phyloP scores from a whole-genome alignment of 2,329 filamentous ascomycete species.

The Rutstroemia sp. region DNA sequence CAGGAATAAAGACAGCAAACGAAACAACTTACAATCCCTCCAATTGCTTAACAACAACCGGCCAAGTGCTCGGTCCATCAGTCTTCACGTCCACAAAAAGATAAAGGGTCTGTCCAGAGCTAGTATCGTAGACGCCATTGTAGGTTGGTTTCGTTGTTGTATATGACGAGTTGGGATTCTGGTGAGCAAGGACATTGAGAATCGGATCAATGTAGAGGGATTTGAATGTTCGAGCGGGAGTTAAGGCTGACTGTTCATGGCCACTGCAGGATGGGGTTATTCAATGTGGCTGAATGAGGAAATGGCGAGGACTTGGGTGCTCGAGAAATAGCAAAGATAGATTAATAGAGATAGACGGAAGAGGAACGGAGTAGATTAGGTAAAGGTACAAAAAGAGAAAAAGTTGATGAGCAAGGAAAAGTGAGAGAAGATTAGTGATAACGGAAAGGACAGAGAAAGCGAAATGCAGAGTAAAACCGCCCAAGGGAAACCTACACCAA shows the following conservation, averaged over 20 bases:
- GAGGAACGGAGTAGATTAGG: background rate
- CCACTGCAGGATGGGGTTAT: constrained; percentile 13
- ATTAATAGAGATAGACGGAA: background rate
- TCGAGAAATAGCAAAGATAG: background rate
- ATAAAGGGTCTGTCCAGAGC: constrained; percentile 49
- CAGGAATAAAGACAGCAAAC: background rate
- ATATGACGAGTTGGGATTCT: constrained; percentile 36
- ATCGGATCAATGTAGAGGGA: constrained; percentile 26
- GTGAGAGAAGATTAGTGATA: too few relatives aligned
- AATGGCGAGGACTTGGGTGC: background rate
- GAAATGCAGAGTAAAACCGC: too few relatives aligned
- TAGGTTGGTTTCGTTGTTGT: constrained; percentile 36
- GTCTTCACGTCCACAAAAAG: constrained; percentile 60
- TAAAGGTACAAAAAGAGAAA: too few relatives aligned
- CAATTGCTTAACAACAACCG: constrained; percentile 47
- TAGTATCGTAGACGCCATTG: constrained; percentile 55
- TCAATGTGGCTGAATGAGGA: background rate
- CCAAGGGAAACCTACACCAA: background rate
- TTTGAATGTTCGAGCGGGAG: constrained; percentile 19
- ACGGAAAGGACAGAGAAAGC: too few relatives aligned
- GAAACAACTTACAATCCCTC: constrained; percentile 43
- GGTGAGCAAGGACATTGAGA: constrained; percentile 20
- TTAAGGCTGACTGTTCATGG: constrained; percentile 22
- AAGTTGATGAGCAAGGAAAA: too few relatives aligned
- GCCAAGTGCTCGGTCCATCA: constrained; percentile 45